These are phyloP conservation scores for Fusarium xylarioides DNA, from an alignment of 2,329 filamentous ascomycete genomes.

Conservation along the genomic window DNA sequence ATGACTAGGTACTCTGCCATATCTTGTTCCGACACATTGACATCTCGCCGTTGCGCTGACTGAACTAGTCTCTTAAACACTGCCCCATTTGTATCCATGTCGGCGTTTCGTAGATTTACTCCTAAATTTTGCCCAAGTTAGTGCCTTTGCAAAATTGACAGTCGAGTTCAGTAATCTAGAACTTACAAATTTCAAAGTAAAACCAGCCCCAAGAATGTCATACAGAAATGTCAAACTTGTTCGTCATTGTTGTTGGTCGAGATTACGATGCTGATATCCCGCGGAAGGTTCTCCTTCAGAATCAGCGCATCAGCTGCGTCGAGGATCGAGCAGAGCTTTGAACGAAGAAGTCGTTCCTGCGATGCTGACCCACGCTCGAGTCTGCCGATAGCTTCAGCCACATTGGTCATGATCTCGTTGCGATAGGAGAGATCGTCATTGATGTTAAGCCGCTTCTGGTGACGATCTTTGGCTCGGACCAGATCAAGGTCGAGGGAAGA, in stretches of 20 bases:
- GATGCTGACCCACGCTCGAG: background rate
- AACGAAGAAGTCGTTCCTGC: background rate
- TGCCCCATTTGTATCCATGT: background rate
- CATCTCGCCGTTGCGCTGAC: background rate
- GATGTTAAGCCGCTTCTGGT: background rate
- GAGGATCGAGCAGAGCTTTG: background rate
- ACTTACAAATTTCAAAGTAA: background rate
- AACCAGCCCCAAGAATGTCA: background rate
- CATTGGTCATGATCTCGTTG: background rate
- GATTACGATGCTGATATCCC: background rate
- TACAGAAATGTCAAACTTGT: background rate
- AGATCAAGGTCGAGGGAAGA: conserved; percentile 1
- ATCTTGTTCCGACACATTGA: background rate
- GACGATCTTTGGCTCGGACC: background rate
- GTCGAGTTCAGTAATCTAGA: too few species aligned
- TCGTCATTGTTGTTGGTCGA: background rate
- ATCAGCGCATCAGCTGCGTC: background rate
- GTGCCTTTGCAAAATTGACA: background rate
- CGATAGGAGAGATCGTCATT: background rate
- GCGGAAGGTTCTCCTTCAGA: background rate
- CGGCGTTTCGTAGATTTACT: background rate
- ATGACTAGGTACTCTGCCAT: background rate
- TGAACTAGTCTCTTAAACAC: background rate
- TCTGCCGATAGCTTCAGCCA: background rate
- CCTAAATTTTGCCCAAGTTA: background rate